Base-by-base conservation (phyloP, 371 early-diverging fungal species). In the Spiromyces aspiralis region DNA sequence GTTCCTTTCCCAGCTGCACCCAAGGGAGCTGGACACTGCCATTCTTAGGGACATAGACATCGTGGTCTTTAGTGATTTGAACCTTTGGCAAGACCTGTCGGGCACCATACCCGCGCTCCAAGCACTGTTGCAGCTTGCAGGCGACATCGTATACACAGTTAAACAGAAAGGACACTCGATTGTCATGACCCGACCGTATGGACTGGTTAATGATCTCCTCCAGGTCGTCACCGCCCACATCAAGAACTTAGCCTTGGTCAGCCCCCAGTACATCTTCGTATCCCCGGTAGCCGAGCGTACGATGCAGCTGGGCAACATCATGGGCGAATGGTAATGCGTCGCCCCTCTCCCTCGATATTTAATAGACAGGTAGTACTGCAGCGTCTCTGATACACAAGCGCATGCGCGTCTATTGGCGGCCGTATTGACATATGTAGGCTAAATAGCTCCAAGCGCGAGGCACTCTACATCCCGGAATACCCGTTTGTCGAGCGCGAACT, bases 301-400 rank as follows among this genome's bases (percentile, higher is more conserved):
- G 10, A 63, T 88, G 12, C 78, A 86, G 57, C 83, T 83, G 55
- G 83, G 88, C 12, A 86, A 83, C 59, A 88, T 90, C 54, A 75
- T 83, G 54, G 86, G 85, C 25, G 89, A 90, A 75, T 90, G 90
- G 90, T 20, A 21, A 22, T 27, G n/a, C n/a, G n/a, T n/a, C n/a
- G n/a, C n/a, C n/a, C n/a, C n/a, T n/a, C n/a, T n/a, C n/a, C n/a
- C n/a, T n/a, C n/a, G n/a, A n/a, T n/a, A n/a, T n/a, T n/a, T n/a
- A n/a, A n/a, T n/a, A n/a, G n/a, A n/a, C n/a, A n/a, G n/a, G n/a
- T n/a, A n/a, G n/a, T n/a, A n/a, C n/a, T n/a, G n/a, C n/a, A n/a
- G n/a, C n/a, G n/a, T n/a, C n/a, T n/a, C n/a, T n/a, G n/a, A n/a
- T n/a, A n/a, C n/a, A n/a, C n/a, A n/a, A n/a, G n/a, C n/a, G n/a